Percentiles rank a stretch among this genome's conserved stretches.
phyloP scores from a whole-genome alignment of 345 rosid species.

The Isatis tinctoria region DNA sequence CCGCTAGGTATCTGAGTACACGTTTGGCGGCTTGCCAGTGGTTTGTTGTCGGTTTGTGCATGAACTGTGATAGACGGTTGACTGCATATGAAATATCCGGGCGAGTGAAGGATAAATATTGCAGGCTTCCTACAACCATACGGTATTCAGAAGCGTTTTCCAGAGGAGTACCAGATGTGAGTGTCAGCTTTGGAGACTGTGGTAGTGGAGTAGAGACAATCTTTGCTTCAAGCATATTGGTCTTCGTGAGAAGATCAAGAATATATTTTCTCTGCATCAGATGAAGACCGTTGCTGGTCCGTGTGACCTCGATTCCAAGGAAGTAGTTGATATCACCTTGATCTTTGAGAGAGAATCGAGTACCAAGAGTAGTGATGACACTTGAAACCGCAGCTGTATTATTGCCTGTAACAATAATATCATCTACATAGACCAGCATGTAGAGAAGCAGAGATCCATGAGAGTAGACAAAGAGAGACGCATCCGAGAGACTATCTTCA shows the following conservation, averaged over 20 bases:
- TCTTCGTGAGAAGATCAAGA: not conserved
- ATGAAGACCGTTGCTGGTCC: too few relatives aligned
- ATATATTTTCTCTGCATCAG: not conserved
- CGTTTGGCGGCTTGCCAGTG: not conserved
- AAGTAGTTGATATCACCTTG: too few relatives aligned
- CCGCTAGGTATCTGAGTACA: not conserved
- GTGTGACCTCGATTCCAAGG: too few relatives aligned
- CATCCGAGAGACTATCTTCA: too few relatives aligned
- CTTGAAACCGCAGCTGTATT: too few relatives aligned
- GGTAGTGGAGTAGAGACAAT: not conserved
- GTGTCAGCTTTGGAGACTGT: rapidly evolving
- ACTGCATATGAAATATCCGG: not conserved
- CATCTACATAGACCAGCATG: too few relatives aligned
- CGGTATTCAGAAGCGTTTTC: not conserved
- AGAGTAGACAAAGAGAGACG: too few relatives aligned
- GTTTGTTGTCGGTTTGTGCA: not conserved
- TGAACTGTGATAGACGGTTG: not conserved
- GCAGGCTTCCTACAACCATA: not conserved
- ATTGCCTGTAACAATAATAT: too few relatives aligned
- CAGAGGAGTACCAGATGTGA: not conserved
- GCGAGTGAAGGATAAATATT: not conserved
- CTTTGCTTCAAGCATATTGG: not conserved
- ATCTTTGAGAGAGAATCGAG: too few relatives aligned
- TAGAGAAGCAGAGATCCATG: too few relatives aligned
- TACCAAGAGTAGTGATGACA: too few relatives aligned